Evolutionary conservation across 345 rosid genomes (phyloP), one percentile per base, ranked within the genome.

Genomic region (Erodium maritimum): DNA sequence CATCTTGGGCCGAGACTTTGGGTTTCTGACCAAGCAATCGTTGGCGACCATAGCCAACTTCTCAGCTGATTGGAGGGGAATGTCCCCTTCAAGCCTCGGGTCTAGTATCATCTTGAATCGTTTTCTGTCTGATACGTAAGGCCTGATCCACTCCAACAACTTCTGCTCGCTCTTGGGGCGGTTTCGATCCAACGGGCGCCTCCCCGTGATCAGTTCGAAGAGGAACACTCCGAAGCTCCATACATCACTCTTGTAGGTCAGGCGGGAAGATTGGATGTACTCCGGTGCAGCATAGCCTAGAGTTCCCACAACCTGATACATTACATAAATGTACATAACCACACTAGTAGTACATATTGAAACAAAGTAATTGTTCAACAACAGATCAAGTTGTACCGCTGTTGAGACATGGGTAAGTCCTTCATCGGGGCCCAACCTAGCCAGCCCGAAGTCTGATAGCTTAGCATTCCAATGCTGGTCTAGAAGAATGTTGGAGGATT

Each of bases 191-290:
- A 86, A 13, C 1, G 98, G 96, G 46, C 77, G 85, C 68, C 95
- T 75, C 29, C 98, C 96, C 7, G 96, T 88, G 61, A 91, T 78
- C 62, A 91, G 90, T 65, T 91, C 98, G 19, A 79, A 91, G 45
- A 91, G 80, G 81, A 91, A 88, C n/a, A 91, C 96, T 5, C 96
- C 96, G 57, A 78, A 91, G 71, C 96, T 80, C 96, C 96, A 88
- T 21, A 91, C 88, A 24, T 91, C 98, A 57, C 73, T 91, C 83
- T 85, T 82, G 19, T 80, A 77, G 34, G 96, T 89, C 51, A 88
- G 79, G 63, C 93, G 88, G 9, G 96, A 96, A 0, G 96, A 85
- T 34, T 77, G 91, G 53, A 91, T 21, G 61, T 91, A 91, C 19
- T 91, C 97, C 1, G 96, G 97, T 37, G 98, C 88, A 10, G 87